A percentile compares a stretch with the other conserved stretches of the same genome.
phyloP scores from a whole-genome alignment of 768 basidiomycete species.

The Cyclocybe cylindracea region DNA sequence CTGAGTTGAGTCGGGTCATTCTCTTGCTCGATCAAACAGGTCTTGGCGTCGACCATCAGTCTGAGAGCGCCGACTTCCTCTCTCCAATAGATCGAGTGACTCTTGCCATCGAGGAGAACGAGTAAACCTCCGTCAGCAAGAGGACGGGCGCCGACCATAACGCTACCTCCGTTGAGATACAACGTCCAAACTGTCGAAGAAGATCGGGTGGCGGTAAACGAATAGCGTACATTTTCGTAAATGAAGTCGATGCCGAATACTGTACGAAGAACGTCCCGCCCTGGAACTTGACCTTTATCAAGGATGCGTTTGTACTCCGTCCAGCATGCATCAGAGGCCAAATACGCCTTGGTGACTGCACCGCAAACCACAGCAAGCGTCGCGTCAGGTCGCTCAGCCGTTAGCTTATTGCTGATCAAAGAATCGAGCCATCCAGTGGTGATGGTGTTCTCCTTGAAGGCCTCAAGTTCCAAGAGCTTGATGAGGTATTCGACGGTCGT shows the following conservation, averaged over 20 bases:
- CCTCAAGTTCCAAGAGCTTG: slow-evolving; percentile 93
- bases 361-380: slow-evolving; percentile 95
- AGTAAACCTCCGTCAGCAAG: slow-evolving; percentile 95
- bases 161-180: slow-evolving; percentile 94
- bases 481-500: slow-evolving; percentile 99
- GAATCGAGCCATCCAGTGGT: slow-evolving; percentile 99
- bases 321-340: slow-evolving; percentile 88
- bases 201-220: slow-evolving; percentile 92
- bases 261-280: slow-evolving; percentile 92
- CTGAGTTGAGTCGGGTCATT: slow-evolving; percentile 98
- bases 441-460: slow-evolving; percentile 96
- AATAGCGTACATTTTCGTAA: slow-evolving; percentile 93
- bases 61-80: slow-evolving; percentile 95
- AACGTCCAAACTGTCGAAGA: slow-evolving; percentile 90
- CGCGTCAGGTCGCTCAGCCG: slow-evolving; percentile 93
- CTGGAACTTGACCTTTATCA: slow-evolving; percentile 97
- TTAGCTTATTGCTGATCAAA: slow-evolving; percentile 94
- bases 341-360: slow-evolving; percentile 92
- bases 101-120: slow-evolving; percentile 87
- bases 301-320: slow-evolving; percentile 92
- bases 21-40: slow-evolving; percentile 98
- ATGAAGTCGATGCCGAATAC: slow-evolving; percentile 98
- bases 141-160: slow-evolving; percentile 88
- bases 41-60: slow-evolving; percentile 95
- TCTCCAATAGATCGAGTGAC: slow-evolving; percentile 97